Conservation (phyloP, 129 eudicot genomes). For the Deinandra increscens region DNA sequence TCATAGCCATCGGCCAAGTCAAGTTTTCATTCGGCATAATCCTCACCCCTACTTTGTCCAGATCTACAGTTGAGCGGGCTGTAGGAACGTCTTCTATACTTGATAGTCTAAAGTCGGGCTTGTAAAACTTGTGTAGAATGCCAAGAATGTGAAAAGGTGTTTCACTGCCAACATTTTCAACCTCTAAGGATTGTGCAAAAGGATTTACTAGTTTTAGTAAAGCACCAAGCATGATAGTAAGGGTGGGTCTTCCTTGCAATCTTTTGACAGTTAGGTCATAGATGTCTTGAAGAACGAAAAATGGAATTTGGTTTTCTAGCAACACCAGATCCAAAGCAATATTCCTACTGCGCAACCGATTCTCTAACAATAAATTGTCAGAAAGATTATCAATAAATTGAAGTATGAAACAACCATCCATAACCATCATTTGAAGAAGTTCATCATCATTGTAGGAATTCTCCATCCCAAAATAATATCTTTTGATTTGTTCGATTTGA, state of each 20-base stretch:
- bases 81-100: not conserved
- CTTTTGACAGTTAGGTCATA: not conserved
- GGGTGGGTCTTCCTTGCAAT: not conserved
- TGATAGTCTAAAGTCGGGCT: not conserved
- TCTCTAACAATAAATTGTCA: too few relatives aligned
- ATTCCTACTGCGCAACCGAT: too few relatives aligned
- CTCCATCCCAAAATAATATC: not conserved
- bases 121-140: not conserved
- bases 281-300: too few relatives aligned
- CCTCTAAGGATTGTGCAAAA: not conserved
- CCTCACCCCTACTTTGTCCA: not conserved
- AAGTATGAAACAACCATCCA: constrained; percentile 24
- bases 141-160: constrained; percentile 8
- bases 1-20: not conserved
- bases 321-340: too few relatives aligned
- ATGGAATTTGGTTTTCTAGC: too few relatives aligned
- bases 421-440: constrained; percentile 20
- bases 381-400: not conserved
- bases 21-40: not conserved
- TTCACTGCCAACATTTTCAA: too few relatives aligned
- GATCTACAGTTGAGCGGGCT: not conserved
- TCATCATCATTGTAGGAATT: not conserved
- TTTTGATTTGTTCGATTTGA: not conserved
- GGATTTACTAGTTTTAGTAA: not conserved
- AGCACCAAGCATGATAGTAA: not conserved